Conservation (phyloP, 805 yeast genomes). For the Metschnikowia amazonensis region DNA sequence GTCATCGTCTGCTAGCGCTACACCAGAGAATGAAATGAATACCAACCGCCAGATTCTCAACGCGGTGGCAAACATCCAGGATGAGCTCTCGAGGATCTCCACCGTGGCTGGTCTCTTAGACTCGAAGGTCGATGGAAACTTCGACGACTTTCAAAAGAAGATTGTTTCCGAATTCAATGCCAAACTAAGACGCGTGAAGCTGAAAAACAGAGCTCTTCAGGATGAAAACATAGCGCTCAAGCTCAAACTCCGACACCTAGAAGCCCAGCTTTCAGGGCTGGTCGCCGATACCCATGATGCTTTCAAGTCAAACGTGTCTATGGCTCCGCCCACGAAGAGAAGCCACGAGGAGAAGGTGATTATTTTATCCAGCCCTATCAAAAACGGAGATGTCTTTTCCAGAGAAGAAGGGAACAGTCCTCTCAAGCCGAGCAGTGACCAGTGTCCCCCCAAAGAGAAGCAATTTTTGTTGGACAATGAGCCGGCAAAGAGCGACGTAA, state of each 20-base stretch:
- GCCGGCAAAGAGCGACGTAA: slow-evolving; percentile 8
- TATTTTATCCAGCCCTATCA: slow-evolving; percentile 17
- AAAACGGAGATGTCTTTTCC: background rate
- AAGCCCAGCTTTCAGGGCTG: background rate
- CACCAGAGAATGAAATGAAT: slow-evolving; percentile 10
- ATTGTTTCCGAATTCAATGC: slow-evolving; percentile 16
- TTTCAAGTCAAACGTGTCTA: slow-evolving; percentile 4
- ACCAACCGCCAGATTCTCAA: slow-evolving; percentile 12
- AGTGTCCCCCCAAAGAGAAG: background rate
- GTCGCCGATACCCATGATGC: slow-evolving; percentile 3
- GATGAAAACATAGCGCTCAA: slow-evolving; percentile 13
- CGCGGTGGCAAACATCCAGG: slow-evolving; percentile 17
- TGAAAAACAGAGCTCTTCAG: slow-evolving; percentile 8
- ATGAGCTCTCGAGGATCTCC: slow-evolving; percentile 13
- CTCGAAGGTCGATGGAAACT: slow-evolving; percentile 2
- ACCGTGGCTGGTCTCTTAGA: slow-evolving; percentile 10
- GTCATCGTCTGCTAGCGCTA: background rate
- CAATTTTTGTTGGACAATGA: slow-evolving; percentile 1
- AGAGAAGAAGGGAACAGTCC: background rate
- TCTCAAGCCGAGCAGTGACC: background rate
- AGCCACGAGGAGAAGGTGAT: slow-evolving; percentile 1
- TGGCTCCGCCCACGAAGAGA: slow-evolving; percentile 7
- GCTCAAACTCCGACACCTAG: slow-evolving; percentile 6
- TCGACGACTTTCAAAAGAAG: slow-evolving; percentile 9
- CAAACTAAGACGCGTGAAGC: slow-evolving; percentile 13